Percentiles rank a stretch among this genome's conserved stretches.
Conservation (phyloP, 2,329 filamentous ascomycete species). For the Leptographium lundbergii region DNA sequence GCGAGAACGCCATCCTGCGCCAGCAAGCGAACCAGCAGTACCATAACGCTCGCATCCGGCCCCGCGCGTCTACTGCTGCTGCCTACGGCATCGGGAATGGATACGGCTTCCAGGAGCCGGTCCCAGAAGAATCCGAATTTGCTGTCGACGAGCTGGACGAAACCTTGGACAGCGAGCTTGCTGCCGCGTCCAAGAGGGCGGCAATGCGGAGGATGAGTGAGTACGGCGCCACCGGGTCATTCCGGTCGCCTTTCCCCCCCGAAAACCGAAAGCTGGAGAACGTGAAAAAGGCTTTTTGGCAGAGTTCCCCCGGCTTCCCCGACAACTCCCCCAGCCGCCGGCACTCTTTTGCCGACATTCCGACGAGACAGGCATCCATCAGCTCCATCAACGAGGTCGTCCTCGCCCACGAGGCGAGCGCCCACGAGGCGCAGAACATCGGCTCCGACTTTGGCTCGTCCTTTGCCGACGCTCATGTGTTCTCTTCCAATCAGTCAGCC, state of each 20-base stretch:
- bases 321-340: slow-evolving; percentile 62
- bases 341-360: slow-evolving; percentile 66
- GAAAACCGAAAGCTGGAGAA: slow-evolving; percentile 53
- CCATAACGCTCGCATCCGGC: slow-evolving; percentile 40
- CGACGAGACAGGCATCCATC: slow-evolving; percentile 48
- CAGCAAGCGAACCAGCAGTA: slow-evolving; percentile 40
- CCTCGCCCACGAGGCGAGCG: slow-evolving; percentile 31
- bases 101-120: slow-evolving; percentile 45
- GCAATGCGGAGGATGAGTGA: slow-evolving; percentile 44
- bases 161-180: slow-evolving; percentile 37
- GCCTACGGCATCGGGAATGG: slow-evolving; percentile 41
- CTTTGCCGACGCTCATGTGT: slow-evolving; percentile 24
- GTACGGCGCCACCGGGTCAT: slow-evolving; percentile 26
- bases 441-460: slow-evolving; percentile 28
- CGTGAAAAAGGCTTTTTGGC: slow-evolving; percentile 58
- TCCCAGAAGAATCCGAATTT: slow-evolving; percentile 55
- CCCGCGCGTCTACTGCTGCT: slow-evolving; percentile 43
- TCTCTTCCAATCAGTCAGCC: slow-evolving; percentile 19
- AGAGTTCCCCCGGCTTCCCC: slow-evolving; percentile 55
- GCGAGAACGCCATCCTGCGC: slow-evolving; percentile 50
- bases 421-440: slow-evolving; percentile 27
- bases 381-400: slow-evolving; percentile 44
- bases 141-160: slow-evolving; percentile 64
- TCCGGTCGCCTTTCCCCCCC: slow-evolving; percentile 35
- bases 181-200: slow-evolving; percentile 29